A percentile compares a stretch with the other conserved stretches of the same genome.
These are phyloP conservation scores for Rhodotorula mucilaginosa DNA, from an alignment of 1,284 basidiomycete genomes.

Conservation along the genomic window DNA sequence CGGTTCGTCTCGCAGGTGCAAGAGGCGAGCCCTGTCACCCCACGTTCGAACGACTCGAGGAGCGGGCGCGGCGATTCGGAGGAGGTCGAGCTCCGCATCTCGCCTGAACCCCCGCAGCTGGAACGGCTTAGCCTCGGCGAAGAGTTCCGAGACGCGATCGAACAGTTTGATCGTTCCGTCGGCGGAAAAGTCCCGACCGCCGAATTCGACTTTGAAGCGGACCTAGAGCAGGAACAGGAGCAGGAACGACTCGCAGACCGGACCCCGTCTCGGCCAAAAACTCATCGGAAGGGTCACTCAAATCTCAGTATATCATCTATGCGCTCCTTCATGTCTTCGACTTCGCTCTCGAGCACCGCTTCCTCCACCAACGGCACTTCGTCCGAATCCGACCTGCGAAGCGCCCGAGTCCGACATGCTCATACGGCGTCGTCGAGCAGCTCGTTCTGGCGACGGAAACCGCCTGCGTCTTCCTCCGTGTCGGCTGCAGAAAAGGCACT, in stretches of 20 bases:
- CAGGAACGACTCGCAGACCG: not conserved
- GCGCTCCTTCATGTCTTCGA: not conserved
- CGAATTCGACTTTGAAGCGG: not conserved
- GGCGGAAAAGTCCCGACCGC: not conserved
- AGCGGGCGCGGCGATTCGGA: not conserved
- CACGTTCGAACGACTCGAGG: not conserved
- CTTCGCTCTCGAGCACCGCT: not conserved
- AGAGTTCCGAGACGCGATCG: constrained; percentile 1
- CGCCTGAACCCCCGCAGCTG: not conserved
- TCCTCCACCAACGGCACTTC: not conserved
- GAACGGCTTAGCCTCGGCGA: not conserved
- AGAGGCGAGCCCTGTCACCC: not conserved
- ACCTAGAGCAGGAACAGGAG: not conserved
- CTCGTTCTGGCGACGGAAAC: not conserved
- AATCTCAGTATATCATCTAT: not conserved
- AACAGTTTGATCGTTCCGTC: not conserved
- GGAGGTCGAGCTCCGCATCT: not conserved
- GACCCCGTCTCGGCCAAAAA: not conserved
- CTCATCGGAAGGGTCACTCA: not conserved
- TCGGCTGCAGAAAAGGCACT: not conserved
- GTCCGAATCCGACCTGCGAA: not conserved
- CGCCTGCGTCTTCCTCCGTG: not conserved
- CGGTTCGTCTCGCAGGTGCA: not conserved
- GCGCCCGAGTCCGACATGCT: not conserved
- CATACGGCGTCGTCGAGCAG: not conserved